Evolutionary conservation across 2,329 filamentous ascomycete genomes (phyloP).

Genomic region (Eutypella sp.): DNA sequence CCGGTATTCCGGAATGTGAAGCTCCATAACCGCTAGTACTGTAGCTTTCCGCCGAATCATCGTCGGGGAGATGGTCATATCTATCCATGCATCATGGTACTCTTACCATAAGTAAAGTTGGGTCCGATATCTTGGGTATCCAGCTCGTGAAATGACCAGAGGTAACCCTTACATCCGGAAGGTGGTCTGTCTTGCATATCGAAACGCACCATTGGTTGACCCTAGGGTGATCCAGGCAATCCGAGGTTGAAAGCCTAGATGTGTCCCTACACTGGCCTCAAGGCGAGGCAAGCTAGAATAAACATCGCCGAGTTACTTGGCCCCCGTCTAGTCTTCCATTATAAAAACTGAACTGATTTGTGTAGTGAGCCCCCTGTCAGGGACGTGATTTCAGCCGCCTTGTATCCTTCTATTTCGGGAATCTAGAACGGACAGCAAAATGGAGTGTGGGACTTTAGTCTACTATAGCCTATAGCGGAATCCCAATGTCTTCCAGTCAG

Average conservation of each 20-base stretch:
- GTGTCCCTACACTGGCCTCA: background rate
- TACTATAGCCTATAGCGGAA: slow-evolving; percentile 51
- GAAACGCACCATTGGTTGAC: no score
- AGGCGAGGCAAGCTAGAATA: no score
- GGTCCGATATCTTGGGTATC: background rate
- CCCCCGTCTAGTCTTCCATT: background rate
- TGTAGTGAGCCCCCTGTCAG: no score
- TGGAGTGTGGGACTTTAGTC: background rate
- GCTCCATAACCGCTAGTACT: background rate
- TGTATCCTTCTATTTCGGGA: background rate
- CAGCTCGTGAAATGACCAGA: background rate
- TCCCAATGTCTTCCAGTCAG: slow-evolving; percentile 54
- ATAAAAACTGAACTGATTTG: background rate
- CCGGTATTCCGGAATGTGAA: background rate
- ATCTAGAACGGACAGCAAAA: background rate
- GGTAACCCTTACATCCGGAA: no score
- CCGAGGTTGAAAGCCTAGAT: background rate
- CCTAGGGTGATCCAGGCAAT: no score
- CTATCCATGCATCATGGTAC: background rate
- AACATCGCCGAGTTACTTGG: no score
- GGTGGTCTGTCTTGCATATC: no score
- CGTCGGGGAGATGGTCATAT: background rate
- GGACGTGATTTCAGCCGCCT: no score
- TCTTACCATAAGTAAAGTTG: background rate
- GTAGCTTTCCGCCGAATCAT: background rate